Evolutionary conservation across 345 rosid genomes (phyloP).

Genomic region (Populus davidiana): DNA sequence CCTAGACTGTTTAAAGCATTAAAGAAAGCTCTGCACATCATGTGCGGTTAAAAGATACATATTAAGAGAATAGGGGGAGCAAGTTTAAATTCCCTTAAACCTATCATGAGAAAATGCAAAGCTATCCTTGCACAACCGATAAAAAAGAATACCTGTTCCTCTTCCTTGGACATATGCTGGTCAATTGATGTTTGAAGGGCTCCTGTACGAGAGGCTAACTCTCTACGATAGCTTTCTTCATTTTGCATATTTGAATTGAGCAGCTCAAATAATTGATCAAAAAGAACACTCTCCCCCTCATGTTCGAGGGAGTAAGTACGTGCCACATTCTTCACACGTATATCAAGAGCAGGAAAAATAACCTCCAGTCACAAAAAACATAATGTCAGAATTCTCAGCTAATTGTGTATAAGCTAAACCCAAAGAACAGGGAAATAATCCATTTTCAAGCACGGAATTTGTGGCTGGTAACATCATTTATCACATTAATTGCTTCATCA

Average conservation of each 20-base stretch:
- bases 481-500: neutral
- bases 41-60: neutral
- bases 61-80: neutral
- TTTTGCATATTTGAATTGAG: slow-evolving; percentile 53
- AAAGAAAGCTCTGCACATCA: no score
- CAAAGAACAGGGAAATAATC: neutral
- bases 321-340: slow-evolving; percentile 87
- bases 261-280: slow-evolving; percentile 67
- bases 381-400: neutral
- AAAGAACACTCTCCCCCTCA: slow-evolving; percentile 72
- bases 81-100: neutral
- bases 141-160: slow-evolving; percentile 58
- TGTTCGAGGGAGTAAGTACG: slow-evolving; percentile 86
- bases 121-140: neutral
- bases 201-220: slow-evolving; percentile 74
- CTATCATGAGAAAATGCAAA: neutral
- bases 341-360: slow-evolving; percentile 81
- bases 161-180: slow-evolving; percentile 96
- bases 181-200: slow-evolving; percentile 79
- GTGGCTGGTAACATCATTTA: neutral
- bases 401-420: neutral
- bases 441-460: neutral
- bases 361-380: slow-evolving; percentile 45
- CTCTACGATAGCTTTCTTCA: slow-evolving; percentile 59
- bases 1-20: no score